A percentile compares a stretch with the other conserved stretches of the same genome.
phyloP scores from a whole-genome alignment of 129 eudicot species.

The Escallonia herrerae region DNA sequence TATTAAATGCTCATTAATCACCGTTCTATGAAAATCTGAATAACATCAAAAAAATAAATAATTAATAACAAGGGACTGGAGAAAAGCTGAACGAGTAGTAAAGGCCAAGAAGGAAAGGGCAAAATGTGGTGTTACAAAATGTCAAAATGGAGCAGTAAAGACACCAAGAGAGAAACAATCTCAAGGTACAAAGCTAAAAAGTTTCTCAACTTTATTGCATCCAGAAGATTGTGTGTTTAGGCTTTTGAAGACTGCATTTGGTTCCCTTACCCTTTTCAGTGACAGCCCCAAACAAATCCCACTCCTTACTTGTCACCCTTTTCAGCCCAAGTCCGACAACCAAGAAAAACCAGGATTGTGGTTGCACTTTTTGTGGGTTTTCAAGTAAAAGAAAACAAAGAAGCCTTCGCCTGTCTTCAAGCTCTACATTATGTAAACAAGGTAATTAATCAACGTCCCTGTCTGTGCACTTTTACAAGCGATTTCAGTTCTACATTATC shows the following conservation, averaged over 20 bases:
- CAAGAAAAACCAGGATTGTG: too few species aligned
- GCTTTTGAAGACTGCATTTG: background rate
- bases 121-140: conserved; percentile 6
- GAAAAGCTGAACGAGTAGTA: background rate
- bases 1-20: too few species aligned
- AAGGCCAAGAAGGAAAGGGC: conserved; percentile 8
- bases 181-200: conserved; percentile 25
- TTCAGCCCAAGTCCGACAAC: conserved; percentile 11
- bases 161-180: conserved; percentile 23
- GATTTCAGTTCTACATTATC: background rate
- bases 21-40: too few species aligned
- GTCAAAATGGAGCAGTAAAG: conserved; percentile 14
- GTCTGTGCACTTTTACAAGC: conserved; percentile 2
- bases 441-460: background rate
- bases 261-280: background rate
- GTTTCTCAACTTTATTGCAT: conserved; percentile 8
- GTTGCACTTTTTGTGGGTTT: too few species aligned
- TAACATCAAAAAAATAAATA: too few species aligned
- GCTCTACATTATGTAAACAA: too few species aligned
- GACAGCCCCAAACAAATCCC: conserved; percentile 7
- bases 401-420: background rate
- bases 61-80: background rate
- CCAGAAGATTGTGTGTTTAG: conserved; percentile 12
- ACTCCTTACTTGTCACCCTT: background rate
- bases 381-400: too few species aligned